These are phyloP conservation scores for Backusella liffmaniae DNA, from an alignment of 192 early-diverging fungal species.

Conservation along the genomic window DNA sequence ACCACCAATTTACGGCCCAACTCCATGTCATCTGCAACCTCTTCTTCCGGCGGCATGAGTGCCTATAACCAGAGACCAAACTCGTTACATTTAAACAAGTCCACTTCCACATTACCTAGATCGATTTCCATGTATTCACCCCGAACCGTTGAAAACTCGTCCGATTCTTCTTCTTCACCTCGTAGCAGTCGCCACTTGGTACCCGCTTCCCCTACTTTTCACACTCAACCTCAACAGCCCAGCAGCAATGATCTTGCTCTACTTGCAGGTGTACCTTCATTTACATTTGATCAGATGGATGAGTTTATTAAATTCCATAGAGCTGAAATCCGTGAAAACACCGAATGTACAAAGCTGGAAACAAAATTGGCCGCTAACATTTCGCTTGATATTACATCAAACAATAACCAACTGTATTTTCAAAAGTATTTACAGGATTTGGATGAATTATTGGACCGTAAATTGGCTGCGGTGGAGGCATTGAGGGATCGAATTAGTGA, in stretches of 20 bases:
- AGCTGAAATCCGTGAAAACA: conserved; percentile 58
- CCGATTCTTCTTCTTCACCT: conserved; percentile 7
- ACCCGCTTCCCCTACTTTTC: neutral
- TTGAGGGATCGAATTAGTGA: conserved; percentile 29
- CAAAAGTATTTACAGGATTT: conserved; percentile 31
- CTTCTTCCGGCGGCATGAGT: neutral
- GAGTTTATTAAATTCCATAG: conserved; percentile 65
- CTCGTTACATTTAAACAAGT: neutral
- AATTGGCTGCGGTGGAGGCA: conserved; percentile 30
- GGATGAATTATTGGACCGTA: conserved; percentile 36
- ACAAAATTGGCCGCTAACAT: conserved; percentile 62
- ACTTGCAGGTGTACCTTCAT: conserved; percentile 9
- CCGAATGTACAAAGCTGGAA: conserved; percentile 65
- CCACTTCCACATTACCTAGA: neutral
- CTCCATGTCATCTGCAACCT: neutral
- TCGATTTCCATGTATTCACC: conserved; percentile 12
- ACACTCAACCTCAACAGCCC: neutral
- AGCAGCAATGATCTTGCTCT: neutral
- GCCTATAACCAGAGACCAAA: neutral
- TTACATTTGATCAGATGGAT: conserved; percentile 48
- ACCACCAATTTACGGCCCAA: neutral
- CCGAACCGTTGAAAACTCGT: neutral
- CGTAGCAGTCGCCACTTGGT: conserved; percentile 3
- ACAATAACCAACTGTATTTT: conserved; percentile 14
- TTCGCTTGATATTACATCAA: conserved; percentile 51